Percentiles rank a stretch among this genome's conserved stretches.
phyloP scores from a whole-genome alignment of 345 rosid genomes.

The Citrus glauca region DNA sequence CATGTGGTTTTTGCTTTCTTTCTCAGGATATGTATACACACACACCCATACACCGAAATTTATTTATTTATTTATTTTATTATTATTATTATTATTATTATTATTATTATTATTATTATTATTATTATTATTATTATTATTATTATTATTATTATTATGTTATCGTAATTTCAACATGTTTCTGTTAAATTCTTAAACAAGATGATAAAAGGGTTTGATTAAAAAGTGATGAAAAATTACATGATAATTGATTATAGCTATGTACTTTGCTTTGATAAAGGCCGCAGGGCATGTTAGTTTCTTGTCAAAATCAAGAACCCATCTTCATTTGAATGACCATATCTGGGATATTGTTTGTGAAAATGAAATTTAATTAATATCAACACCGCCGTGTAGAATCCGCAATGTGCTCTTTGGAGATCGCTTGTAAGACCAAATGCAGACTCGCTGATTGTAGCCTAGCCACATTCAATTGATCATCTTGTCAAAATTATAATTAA shows the following conservation, averaged over 20 bases:
- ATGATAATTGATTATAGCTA: background rate
- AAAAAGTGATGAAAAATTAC: background rate
- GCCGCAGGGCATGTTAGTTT: conserved; percentile 47
- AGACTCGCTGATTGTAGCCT: background rate
- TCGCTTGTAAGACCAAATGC: conserved; percentile 8
- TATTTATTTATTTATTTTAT: no score
- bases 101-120: no score
- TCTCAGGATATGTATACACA: background rate
- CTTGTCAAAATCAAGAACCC: conserved; percentile 65
- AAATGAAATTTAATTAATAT: conserved; percentile 22
- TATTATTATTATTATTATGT: background rate
- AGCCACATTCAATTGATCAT: background rate
- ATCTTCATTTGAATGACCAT: conserved; percentile 22
- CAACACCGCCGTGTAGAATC: conserved; percentile 40
- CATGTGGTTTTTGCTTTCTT: conserved; percentile 50
- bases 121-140: no score
- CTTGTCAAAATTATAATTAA: background rate
- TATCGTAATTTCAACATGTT: background rate
- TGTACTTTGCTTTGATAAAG: conserved; percentile 5
- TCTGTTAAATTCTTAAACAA: conserved; percentile 5
- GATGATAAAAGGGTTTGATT: background rate
- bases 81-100: no score
- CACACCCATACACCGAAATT: no score
- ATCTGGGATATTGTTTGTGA: conserved; percentile 28
- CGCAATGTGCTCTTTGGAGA: conserved; percentile 30